phyloP scores from a whole-genome alignment of 306 rosid genomes.

The Amphicarpaea edgeworthii region DNA sequence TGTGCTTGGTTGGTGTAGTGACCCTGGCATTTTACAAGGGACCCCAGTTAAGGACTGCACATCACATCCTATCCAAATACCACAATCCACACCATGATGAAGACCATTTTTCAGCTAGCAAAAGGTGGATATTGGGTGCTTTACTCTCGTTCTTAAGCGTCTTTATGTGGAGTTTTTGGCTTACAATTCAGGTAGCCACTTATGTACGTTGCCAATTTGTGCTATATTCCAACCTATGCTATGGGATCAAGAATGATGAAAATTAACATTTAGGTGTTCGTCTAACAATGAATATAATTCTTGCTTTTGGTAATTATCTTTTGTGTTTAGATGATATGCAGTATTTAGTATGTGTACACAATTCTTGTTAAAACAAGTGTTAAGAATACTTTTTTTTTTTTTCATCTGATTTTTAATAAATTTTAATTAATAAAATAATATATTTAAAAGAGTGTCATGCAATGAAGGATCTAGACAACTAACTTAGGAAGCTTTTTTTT shows the following conservation, averaged over 20 bases:
- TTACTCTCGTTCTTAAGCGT: constrained; percentile 48
- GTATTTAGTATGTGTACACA: too few species aligned
- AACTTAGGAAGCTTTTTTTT: too few species aligned
- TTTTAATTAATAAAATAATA: too few species aligned
- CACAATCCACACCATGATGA: constrained; percentile 40
- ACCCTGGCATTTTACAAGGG: constrained; percentile 70
- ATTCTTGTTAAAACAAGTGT: too few species aligned
- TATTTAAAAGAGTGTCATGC: too few species aligned
- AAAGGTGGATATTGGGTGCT: constrained; percentile 68
- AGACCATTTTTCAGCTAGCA: constrained; percentile 42
- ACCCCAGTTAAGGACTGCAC: constrained; percentile 50
- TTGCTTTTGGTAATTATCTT: too few species aligned
- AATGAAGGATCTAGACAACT: too few species aligned
- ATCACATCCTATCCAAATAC: constrained; percentile 34
- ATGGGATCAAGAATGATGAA: not conserved
- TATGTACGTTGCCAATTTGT: constrained; percentile 11
- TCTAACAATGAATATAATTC: not conserved
- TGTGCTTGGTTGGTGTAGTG: constrained; percentile 63
- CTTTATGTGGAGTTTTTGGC: constrained; percentile 61
- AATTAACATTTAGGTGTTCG: not conserved
- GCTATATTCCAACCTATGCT: constrained; percentile 7
- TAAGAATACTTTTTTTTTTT: too few species aligned
- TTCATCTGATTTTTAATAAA: too few species aligned
- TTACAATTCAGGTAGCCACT: constrained; percentile 63
- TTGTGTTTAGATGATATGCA: not conserved